Base-by-base conservation (phyloP, 177 flowering plant species). In the Vitis hybrid region DNA sequence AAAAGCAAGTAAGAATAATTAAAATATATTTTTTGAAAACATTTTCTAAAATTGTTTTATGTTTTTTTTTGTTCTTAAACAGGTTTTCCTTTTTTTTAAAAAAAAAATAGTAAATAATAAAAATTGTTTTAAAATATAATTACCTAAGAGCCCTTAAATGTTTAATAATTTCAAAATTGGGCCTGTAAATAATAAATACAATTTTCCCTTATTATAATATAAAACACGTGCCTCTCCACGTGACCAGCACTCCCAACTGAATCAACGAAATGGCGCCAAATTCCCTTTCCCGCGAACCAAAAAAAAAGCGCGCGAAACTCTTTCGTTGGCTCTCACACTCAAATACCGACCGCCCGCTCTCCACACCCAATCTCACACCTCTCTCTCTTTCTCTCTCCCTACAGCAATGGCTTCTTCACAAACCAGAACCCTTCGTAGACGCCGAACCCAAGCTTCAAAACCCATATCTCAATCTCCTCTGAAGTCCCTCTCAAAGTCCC, bases 401-500 rank as follows among this genome's bases (percentile, higher is more conserved):
- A 18, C 15, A 12, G 27, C 32, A 16, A 48, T 40, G 49, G 59
- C 61, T 4, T 52, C 60, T 52, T 35, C n/a, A 6, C 50, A 60
- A 13, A 30, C 61, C 8, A 58, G 46, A 64, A 63, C 69, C 72
- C 68, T 58, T 2, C 69, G 67, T 66, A 75, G 82, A 19, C 78
- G 86, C 24, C 79, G 88, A 74, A 88, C 86, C 16, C 85, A 71
- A 66, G 92, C 95, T 24, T 85, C 83, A 12, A 85, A 73, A 32
- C 93, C 88, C 3, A 48, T 48, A 15, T 60, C 72, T 4, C 35
- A n/a, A 10, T 6, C 58, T 7, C 35, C 61, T 0, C 21, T 54
- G 21, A 35, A 15, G 19, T 6, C 46, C 46, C 46, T n/a, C 5
- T 48, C 50, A 9, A 7, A 14, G 14, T 32, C 51, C 52, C 72